Percentiles rank a stretch among this genome's conserved stretches.
Conservation (phyloP, 176 grass and related monocot genomes). For the Cymbopogon citratus region DNA sequence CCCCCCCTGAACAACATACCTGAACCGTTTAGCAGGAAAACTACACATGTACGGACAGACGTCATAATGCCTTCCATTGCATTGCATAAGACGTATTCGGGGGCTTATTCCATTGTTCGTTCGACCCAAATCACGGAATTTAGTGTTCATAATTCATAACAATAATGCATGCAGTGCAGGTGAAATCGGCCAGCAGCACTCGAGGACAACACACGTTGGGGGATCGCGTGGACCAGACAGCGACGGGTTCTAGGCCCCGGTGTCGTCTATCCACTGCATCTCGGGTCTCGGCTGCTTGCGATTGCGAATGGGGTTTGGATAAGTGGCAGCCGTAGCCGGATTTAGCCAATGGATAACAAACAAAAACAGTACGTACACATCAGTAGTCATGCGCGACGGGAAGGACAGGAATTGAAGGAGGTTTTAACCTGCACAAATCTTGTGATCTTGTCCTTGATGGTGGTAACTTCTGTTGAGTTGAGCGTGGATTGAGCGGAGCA, state of each 20-base stretch:
- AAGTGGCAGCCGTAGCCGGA: no score
- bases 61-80: not conserved
- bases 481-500: not conserved
- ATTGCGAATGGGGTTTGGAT: not conserved
- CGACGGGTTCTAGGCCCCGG: not conserved
- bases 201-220: not conserved
- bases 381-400: not conserved
- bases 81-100: not conserved
- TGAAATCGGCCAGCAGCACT: not conserved
- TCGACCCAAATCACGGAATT: no score
- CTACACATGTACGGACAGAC: not conserved
- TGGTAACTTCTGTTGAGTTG: not conserved
- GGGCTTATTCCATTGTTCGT: not conserved
- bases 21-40: not conserved
- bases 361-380: not conserved
- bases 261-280: not conserved
- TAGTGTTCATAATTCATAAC: not conserved
- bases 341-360: not conserved
- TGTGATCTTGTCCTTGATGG: not conserved
- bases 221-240: constrained; percentile 19
- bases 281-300: not conserved
- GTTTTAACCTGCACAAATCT: not conserved
- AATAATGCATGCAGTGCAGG: no score
- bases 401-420: not conserved
- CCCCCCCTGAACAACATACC: no score